Conservation (phyloP, 2,329 filamentous ascomycete species). For the Emericellopsis cladophorae region DNA sequence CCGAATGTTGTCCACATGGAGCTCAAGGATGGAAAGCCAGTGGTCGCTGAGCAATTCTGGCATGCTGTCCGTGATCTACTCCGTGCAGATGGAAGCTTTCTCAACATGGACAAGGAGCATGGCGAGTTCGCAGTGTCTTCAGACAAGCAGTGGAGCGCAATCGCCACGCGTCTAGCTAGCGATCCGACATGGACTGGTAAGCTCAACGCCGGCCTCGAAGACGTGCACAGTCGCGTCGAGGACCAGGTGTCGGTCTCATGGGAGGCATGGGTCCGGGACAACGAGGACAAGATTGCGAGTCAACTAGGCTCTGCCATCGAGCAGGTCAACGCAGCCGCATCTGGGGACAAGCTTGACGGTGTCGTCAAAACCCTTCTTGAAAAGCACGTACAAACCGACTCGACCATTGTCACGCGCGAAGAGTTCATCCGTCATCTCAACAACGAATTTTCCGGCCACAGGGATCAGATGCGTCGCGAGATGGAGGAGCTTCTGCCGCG, state of each 20-base stretch:
- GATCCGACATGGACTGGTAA: conserved; percentile 16
- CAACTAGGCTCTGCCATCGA: conserved; percentile 16
- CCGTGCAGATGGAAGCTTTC: conserved; percentile 29
- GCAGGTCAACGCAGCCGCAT: conserved; percentile 19
- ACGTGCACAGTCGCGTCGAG: conserved; percentile 14
- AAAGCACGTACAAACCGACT: conserved; percentile 19
- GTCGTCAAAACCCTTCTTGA: conserved; percentile 22
- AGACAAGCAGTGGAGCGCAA: conserved; percentile 32
- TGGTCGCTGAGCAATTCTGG: conserved; percentile 52
- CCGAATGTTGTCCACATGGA: conserved; percentile 45
- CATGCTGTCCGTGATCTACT: conserved; percentile 46
- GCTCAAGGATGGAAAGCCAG: conserved; percentile 33
- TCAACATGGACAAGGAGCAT: conserved; percentile 28
- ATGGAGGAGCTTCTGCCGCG: conserved; percentile 22
- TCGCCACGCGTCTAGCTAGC: conserved; percentile 17
- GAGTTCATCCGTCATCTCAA: conserved; percentile 33
- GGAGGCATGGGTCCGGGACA: conserved; percentile 39
- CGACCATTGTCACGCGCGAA: conserved; percentile 28
- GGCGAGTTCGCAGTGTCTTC: conserved; percentile 25
- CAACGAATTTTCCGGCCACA: conserved; percentile 22
- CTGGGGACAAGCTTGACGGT: conserved; percentile 19
- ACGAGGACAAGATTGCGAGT: conserved; percentile 24
- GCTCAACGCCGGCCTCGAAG: conserved; percentile 12
- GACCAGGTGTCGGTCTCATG: conserved; percentile 26
- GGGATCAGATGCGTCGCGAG: conserved; percentile 25